Evolutionary conservation across 1,139 yeast genomes (phyloP), one percentile per base, ranked within the genome.

Genomic region (Suhomyces ambrosiae): DNA sequence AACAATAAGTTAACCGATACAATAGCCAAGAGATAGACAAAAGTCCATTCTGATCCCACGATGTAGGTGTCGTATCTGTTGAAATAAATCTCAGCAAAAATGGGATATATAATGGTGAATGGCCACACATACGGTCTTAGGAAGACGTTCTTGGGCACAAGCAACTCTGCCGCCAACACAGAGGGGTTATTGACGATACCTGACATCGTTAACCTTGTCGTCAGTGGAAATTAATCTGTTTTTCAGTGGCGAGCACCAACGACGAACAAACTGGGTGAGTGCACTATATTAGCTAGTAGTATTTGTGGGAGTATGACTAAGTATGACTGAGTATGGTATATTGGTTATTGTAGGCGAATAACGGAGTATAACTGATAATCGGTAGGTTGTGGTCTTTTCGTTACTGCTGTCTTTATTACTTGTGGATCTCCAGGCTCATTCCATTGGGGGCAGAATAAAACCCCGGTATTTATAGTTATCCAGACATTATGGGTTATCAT

Each of bases 81-180:
- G 45, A 63, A 56, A 61, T 86, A 92, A 32, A 86, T 61, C 53
- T 86, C 82, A 38, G 71, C 67, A 60, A 86, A 88, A 18, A 76
- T 56, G 8, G 97, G 96, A 58, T 92, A 92, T 31, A 88, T 64
- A 36, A 86, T 73, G 45, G 83, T 61, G 60, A 90, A 90, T 7
- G 97, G 96, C 75, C 88, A 79, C 17, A 86, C 83, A 56, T 88
- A 90, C 7, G 96, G 95, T 52, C 92, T 79, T 29, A 74, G 58
- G 19, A 78, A 42, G 32, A 74, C 45, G 23, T 84, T 69, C 54
- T 79, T 79, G 25, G 95, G 86, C 49, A 79, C 80, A 71, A 92
- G 77, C 56, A 90, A 76, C 57, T 82, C 74, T 29, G 92, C 85
- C 42, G 68, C 72, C 56, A 71, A 73, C 45, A 85, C 76, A 44